Evolutionary conservation across 2,329 filamentous ascomycete genomes (phyloP), one percentile per base, ranked within the genome.

Genomic region (Colletotrichum plurivorum): DNA sequence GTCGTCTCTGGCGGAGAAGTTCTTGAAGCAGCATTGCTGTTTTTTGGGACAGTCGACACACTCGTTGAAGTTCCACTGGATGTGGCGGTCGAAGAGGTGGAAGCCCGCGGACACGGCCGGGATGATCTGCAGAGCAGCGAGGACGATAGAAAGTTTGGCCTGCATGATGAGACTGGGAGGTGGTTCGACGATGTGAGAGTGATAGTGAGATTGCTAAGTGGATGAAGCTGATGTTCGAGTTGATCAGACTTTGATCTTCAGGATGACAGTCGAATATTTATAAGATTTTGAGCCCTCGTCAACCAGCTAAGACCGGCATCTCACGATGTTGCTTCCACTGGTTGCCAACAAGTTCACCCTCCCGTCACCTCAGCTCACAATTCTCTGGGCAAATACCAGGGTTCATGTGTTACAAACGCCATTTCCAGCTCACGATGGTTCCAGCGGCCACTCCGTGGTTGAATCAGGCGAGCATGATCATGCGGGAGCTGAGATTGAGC

Each of bases 1-100:
- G 31, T 56, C 53, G 4, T 43, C 36, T 13, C 31, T 41, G 8
- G 27, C 53, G 36, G 53, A 43, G 53, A 56, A 56, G 27, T n/a
- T 18, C 10, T 18, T 56, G 27, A 13, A 15, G 12, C 53, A 56
- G 27, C 53, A 56, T 15, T 8, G 9, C 53, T n/a, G 13, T 27
- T 43, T 56, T 36, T 43, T 56, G 36, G 53, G 31, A 15, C 53
- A 56, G 20, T 56, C 53, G 4, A n/a, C 5, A 16, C 53, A 56
- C 12, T 56, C 36, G 31, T 10, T 5, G 18, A 43, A 56, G 36
- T 9, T 56, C 53, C 53, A 56, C 12, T 27, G 16, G 13, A 43
- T 43, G 18, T 27, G 53, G 25, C 53, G 53, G 53, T 56, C 53
- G n/a, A 56, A 56, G 18, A 56, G 53, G n/a, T 56, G 53, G 31